A percentile compares a stretch with the other conserved stretches of the same genome.
Evolutionary conservation across 768 basidiomycete species (phyloP).

Genomic region (Cytidiella melzeri): DNA sequence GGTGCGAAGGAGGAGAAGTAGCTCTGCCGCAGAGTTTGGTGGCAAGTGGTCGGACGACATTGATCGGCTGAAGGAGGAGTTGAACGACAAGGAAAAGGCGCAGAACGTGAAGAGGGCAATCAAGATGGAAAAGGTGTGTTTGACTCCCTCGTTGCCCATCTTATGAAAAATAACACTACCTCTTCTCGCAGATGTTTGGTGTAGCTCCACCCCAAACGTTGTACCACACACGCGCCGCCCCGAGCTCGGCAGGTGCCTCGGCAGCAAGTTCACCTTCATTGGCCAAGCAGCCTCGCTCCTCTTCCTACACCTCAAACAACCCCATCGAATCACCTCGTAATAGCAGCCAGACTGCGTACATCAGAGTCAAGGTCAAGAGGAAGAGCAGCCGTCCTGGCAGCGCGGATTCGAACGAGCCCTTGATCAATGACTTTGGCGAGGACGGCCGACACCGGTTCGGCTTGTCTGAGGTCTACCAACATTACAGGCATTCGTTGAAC

Average conservation of each 20-base stretch:
- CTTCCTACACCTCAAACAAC: background rate
- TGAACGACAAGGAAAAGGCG: slow-evolving; percentile 69
- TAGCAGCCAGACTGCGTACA: slow-evolving; percentile 46
- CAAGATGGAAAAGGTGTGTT: slow-evolving; percentile 81
- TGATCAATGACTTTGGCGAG: slow-evolving; percentile 30
- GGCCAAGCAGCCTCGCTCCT: slow-evolving; percentile 13
- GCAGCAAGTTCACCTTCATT: background rate
- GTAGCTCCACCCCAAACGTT: slow-evolving; percentile 73
- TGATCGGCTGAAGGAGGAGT: slow-evolving; percentile 63
- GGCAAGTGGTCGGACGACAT: slow-evolving; percentile 47
- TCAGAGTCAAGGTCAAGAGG: slow-evolving; percentile 30
- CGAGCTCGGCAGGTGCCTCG: slow-evolving; percentile 21
- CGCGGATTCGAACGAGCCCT: slow-evolving; percentile 53
- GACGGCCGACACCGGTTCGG: slow-evolving; percentile 7
- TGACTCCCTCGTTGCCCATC: background rate
- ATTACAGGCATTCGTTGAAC: slow-evolving; percentile 76
- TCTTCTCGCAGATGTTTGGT: slow-evolving; percentile 61
- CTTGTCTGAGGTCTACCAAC: slow-evolving; percentile 54
- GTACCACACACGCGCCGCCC: slow-evolving; percentile 59
- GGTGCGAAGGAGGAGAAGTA: slow-evolving; percentile 47
- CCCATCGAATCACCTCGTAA: slow-evolving; percentile 28
- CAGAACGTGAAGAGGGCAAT: slow-evolving; percentile 73
- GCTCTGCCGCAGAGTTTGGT: slow-evolving; percentile 42
- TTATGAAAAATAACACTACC: slow-evolving; percentile 1
- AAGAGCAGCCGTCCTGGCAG: slow-evolving; percentile 43